A percentile compares a stretch with the other conserved stretches of the same genome.
Conservation (phyloP, 345 rosid species). For the Gossypium australe region DNA sequence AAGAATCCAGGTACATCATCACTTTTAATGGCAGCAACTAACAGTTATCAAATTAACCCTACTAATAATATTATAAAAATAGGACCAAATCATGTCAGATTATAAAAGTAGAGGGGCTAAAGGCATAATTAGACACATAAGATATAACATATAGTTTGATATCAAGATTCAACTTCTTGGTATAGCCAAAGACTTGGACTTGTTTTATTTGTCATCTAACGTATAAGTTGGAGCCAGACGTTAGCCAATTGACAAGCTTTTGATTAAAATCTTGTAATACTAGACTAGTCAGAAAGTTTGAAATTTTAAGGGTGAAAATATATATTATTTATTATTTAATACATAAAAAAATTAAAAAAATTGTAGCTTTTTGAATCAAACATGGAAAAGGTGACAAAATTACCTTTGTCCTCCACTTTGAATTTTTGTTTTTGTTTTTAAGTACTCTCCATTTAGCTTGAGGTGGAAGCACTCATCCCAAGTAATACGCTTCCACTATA, state of each 20-base stretch:
- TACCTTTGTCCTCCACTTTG: not conserved
- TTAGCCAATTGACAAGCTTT: slow-evolving; percentile 24
- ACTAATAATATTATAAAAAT: too few relatives aligned
- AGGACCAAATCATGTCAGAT: too few relatives aligned
- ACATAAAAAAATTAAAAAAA: not conserved
- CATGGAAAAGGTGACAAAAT: slow-evolving; percentile 1
- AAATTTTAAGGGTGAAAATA: not conserved
- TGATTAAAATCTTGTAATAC: not conserved
- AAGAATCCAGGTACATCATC: too few relatives aligned
- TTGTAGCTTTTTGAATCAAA: not conserved
- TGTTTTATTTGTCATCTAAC: slow-evolving; percentile 24
- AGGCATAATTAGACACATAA: too few relatives aligned
- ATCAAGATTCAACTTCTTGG: slow-evolving; percentile 29
- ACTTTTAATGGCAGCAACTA: too few relatives aligned
- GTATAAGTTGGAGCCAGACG: slow-evolving; percentile 17
- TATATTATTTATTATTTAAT: too few relatives aligned
- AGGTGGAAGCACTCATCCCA: too few relatives aligned
- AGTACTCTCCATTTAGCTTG: too few relatives aligned
- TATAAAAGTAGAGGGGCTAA: too few relatives aligned
- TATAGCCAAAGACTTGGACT: slow-evolving; percentile 22
- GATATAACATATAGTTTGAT: not conserved
- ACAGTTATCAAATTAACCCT: too few relatives aligned
- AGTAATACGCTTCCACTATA: too few relatives aligned
- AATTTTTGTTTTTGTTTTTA: too few relatives aligned
- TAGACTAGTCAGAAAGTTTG: not conserved